A percentile compares a stretch with the other conserved stretches of the same genome.
Conservation (phyloP, 2,329 filamentous ascomycete species). For the Diaporthe nobilis region DNA sequence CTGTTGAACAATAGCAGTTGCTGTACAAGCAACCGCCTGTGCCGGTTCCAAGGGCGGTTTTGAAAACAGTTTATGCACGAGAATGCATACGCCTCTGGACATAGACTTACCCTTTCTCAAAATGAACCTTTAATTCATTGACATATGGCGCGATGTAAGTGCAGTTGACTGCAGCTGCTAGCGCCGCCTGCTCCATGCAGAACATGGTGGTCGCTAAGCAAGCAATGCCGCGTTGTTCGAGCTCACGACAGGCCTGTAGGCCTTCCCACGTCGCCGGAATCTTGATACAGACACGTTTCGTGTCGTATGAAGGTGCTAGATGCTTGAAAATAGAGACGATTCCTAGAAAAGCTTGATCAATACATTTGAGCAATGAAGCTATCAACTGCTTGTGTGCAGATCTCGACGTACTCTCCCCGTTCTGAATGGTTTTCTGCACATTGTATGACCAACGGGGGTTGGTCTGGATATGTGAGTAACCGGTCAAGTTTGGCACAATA, state of each 20-base stretch:
- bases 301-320: constrained; percentile 59
- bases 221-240: constrained; percentile 67
- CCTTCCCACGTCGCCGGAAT: constrained; percentile 76
- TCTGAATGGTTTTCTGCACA: constrained; percentile 61
- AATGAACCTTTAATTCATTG: constrained; percentile 75
- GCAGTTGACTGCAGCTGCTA: constrained; percentile 70
- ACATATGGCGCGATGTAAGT: constrained; percentile 77
- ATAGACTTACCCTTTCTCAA: constrained; percentile 60
- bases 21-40: background rate
- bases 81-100: background rate
- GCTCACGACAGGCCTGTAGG: constrained; percentile 68
- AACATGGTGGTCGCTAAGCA: constrained; percentile 76
- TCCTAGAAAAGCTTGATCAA: constrained; percentile 54
- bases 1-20: background rate
- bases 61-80: background rate
- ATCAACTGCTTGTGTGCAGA: background rate
- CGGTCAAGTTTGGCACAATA: constrained; percentile 64
- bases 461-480: constrained; percentile 71
- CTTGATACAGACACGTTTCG: constrained; percentile 71
- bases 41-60: background rate
- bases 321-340: constrained; percentile 63
- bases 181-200: constrained; percentile 70
- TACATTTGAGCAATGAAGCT: background rate
- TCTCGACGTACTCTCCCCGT: constrained; percentile 61
- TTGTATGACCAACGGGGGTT: constrained; percentile 70